Conservation (phyloP, 73 alveolate genomes). For the Paramecium biaurelia region DNA sequence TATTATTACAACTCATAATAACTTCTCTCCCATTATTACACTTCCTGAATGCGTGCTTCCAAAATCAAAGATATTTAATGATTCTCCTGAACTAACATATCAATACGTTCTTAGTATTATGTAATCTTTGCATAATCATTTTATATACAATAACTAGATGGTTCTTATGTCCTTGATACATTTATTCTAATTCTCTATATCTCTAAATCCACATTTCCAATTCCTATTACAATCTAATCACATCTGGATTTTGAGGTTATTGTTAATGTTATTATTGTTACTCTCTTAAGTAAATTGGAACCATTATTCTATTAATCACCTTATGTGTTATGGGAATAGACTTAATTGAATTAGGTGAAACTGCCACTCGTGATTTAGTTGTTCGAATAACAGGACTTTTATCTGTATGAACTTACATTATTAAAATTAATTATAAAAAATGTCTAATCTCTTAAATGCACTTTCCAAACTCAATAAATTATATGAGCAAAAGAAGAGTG, state of each 20-base stretch:
- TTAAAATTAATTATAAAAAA: not conserved
- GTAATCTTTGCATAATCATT: not conserved
- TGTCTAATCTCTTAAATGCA: slow-evolving; percentile 21
- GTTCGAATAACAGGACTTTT: not conserved
- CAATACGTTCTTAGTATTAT: slow-evolving; percentile 29
- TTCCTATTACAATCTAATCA: not conserved
- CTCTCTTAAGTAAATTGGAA: not conserved
- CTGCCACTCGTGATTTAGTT: slow-evolving; percentile 23
- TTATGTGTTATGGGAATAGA: slow-evolving; percentile 27
- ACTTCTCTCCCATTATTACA: slow-evolving; percentile 18
- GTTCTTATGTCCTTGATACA: not conserved
- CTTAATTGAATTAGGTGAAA: not conserved
- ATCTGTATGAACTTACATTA: not conserved
- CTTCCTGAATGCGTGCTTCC: not conserved
- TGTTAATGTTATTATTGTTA: not conserved
- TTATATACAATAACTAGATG: slow-evolving; percentile 36
- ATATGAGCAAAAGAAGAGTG: not conserved
- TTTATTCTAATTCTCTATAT: slow-evolving; percentile 18
- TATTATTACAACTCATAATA: slow-evolving; percentile 1
- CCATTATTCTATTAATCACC: slow-evolving; percentile 12
- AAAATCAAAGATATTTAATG: not conserved
- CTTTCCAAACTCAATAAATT: not conserved
- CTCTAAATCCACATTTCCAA: slow-evolving; percentile 34
- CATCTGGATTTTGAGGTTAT: not conserved
- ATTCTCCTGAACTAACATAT: not conserved